These are phyloP conservation scores for Hysterium pulicare DNA, from an alignment of 2,329 filamentous ascomycete species.

Conservation along the genomic window DNA sequence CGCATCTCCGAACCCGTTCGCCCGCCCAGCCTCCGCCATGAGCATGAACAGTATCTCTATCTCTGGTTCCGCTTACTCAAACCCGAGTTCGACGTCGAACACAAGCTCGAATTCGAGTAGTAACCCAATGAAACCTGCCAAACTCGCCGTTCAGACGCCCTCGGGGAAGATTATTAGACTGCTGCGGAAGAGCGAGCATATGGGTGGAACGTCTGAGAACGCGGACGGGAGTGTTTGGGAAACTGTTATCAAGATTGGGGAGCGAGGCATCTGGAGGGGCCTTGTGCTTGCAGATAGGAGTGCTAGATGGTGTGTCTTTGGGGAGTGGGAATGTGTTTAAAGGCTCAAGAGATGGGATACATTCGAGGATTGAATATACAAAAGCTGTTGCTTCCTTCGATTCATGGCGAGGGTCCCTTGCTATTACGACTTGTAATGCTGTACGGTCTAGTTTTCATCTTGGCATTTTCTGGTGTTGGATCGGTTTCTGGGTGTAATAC, in stretches of 20 bases:
- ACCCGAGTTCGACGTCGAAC: constrained; percentile 62
- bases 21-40: constrained; percentile 56
- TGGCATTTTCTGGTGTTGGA: too few relatives aligned
- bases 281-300: constrained; percentile 79
- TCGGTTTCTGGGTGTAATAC: too few relatives aligned
- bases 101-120: constrained; percentile 55
- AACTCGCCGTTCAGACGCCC: constrained; percentile 90
- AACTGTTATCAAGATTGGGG: constrained; percentile 86
- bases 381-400: too few relatives aligned
- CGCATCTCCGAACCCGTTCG: constrained; percentile 50
- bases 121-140: constrained; percentile 73
- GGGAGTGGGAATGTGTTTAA: constrained; percentile 71
- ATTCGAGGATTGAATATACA: too few relatives aligned
- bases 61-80: constrained; percentile 50
- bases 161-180: constrained; percentile 90
- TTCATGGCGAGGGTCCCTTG: too few relatives aligned
- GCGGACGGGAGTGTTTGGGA: constrained; percentile 78
- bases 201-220: constrained; percentile 54
- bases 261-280: constrained; percentile 76
- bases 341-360: neutral
- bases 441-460: too few relatives aligned
- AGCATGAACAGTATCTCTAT: constrained; percentile 58
- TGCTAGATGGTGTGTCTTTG: constrained; percentile 88
- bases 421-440: too few relatives aligned
- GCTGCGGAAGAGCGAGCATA: constrained; percentile 73